Base-by-base conservation (phyloP, 306 rosid genomes). In the Sophora flavescens region DNA sequence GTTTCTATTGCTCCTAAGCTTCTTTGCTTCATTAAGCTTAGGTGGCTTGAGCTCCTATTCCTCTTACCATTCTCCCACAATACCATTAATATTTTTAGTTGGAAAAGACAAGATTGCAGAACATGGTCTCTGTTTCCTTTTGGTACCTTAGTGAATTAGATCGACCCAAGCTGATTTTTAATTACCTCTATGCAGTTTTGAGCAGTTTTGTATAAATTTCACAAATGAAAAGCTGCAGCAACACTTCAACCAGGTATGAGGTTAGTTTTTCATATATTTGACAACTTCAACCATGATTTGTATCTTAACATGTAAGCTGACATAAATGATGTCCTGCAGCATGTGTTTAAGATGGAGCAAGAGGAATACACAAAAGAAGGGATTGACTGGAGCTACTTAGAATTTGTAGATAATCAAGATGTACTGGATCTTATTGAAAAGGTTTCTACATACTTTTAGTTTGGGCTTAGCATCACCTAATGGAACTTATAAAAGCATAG, bases 241-340 rank as follows among this genome's bases (percentile, higher is more conserved):
- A 83, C 97, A 94, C 90, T 94, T 92, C 97, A 94, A 94, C 98
- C 94, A 91, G 96, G 97, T 93, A 93, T 77, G 97, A 91, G 94
- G 97, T 93, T 87, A 90, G 98, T 91, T 78, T 70, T 82, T 73
- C 70, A 54, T 84, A 80, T 83, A 74, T 89, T 81, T 81, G 80
- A 68, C 76, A 86, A 86, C 86, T 78, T 74, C 63, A 76, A 76
- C 67, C 75, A 47, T 84, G 35, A 68, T 61, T 64, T 48, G 78
- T 82, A 60, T 77, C 64, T 75, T 63, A 61, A 72, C 71, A 77
- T 67, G 74, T 73, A 82, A 78, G 66, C 90, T 90, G 68, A 84
- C 62, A 66, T 65, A 56, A 42, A 51, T 87, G 35, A 68, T 87
- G 75, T 82, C 73, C 60, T 84, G 84, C 96, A 94, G 91, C 96